A percentile compares a stretch with the other conserved stretches of the same genome.
Conservation (phyloP, 1,139 yeast species). For the Pichia sp. region DNA sequence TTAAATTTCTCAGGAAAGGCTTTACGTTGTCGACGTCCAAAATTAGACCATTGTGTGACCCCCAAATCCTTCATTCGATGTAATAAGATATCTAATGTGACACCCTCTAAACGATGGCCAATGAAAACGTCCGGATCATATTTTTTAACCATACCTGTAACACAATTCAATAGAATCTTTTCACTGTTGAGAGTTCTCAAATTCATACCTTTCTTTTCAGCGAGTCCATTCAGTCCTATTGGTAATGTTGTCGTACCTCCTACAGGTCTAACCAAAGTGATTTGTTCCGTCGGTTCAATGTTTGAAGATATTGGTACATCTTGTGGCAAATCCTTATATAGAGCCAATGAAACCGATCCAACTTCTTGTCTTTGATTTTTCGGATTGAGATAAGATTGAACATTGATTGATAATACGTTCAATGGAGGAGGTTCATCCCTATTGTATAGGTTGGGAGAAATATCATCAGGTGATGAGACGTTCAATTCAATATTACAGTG, state of each 20-base stretch:
- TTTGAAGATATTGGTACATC: constrained; percentile 61
- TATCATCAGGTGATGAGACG: constrained; percentile 41
- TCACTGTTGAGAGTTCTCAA: constrained; percentile 65
- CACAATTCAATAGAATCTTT: constrained; percentile 60
- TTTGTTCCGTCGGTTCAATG: constrained; percentile 45
- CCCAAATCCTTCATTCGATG: constrained; percentile 75
- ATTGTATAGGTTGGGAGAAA: constrained; percentile 39
- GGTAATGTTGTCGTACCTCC: constrained; percentile 56
- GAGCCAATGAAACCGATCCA: constrained; percentile 72
- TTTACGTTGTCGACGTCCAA: constrained; percentile 76
- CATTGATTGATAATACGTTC: constrained; percentile 66
- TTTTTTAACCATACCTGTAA: constrained; percentile 62
- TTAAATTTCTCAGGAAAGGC: constrained; percentile 74
- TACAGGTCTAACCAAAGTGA: constrained; percentile 74
- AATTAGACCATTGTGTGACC: constrained; percentile 68
- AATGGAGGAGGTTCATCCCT: constrained; percentile 52
- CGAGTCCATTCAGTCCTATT: constrained; percentile 58
- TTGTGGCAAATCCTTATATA: constrained; percentile 59
- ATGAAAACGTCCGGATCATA: constrained; percentile 86
- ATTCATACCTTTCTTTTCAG: constrained; percentile 41
- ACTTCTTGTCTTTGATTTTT: constrained; percentile 77
- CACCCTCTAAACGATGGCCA: constrained; percentile 80
- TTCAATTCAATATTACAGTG: constrained; percentile 77
- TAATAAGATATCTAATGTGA: constrained; percentile 71
- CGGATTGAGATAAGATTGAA: constrained; percentile 72